Base-by-base conservation (phyloP, 768 basidiomycete genomes). In the Phanerochaete sordida region DNA sequence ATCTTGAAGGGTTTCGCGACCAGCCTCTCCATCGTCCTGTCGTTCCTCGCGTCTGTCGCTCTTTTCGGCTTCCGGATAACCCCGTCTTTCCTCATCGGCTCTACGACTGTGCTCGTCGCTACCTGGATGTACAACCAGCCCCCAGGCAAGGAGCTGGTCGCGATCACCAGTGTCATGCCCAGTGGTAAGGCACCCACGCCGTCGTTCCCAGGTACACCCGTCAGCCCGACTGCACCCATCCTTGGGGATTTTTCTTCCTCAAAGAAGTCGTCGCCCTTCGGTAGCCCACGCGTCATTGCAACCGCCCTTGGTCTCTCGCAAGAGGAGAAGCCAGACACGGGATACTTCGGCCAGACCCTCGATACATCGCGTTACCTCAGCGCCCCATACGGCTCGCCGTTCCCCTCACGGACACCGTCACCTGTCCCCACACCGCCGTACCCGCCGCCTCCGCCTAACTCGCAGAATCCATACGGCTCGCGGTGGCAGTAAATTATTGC, bases 1-100 rank as follows among this genome's bases (percentile, higher is more conserved):
- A 91, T 90, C 64, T 79, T 90, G 71, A 94, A 95, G 75, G 96
- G 96, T 33, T 98, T 98, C 69, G 96, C 96, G 12, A 98, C 96
- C 3, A 91, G 89, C 63, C 79, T 98, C 62, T 91, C 89, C 74
- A 98, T 98, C 72, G 87, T 98, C 69, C 85, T 98, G 62, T 95
- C 94, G 26, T 98, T 97, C 84, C 79, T 95, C 58, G 94, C 91
- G 2, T 94, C 91, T 4, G 88, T 97, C 55, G 85, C 85, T 23
- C 84, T 98, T 37, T 98, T 98, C 81, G 78, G 90, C 72, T 94
- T 95, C 79, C 82, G 82, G 52, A 88, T 98, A 74, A 90, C 94
- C 2, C 78, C 86, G 60, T 86, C 91, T 0, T 98, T 98, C 71
- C 74, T 95, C 64, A 77, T 95, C 45, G 95, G 95, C 37, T 88